A percentile compares a stretch with the other conserved stretches of the same genome.
These are phyloP conservation scores for Lupinus albus DNA, from an alignment of 306 rosid genomes.

Conservation along the genomic window DNA sequence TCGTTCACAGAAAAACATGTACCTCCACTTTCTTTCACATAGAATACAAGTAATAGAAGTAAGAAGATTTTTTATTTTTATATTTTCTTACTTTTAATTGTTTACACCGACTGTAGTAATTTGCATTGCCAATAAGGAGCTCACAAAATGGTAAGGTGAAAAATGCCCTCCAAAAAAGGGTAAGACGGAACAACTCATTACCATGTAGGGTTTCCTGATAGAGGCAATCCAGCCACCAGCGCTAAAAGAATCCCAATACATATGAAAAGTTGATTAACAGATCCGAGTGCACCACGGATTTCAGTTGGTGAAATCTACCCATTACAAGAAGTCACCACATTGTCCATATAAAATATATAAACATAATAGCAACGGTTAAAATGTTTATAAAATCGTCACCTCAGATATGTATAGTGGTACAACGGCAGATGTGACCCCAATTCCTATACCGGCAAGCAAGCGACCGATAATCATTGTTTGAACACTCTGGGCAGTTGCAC, in stretches of 20 bases:
- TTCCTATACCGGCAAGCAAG: constrained; percentile 86
- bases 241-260: constrained; percentile 92
- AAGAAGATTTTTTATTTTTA: background rate
- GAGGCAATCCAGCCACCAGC: constrained; percentile 89
- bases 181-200: constrained; percentile 42
- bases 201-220: constrained; percentile 90
- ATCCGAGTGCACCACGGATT: constrained; percentile 94
- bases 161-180: constrained; percentile 36
- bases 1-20: background rate
- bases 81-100: no score
- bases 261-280: constrained; percentile 91
- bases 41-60: background rate
- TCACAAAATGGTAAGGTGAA: constrained; percentile 23
- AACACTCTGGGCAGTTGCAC: constrained; percentile 94
- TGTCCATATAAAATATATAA: background rate
- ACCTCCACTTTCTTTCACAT: background rate
- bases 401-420: constrained; percentile 92
- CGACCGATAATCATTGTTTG: constrained; percentile 91
- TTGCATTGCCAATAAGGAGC: constrained; percentile 1
- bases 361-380: constrained; percentile 4
- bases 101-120: background rate
- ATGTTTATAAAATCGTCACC: constrained; percentile 47
- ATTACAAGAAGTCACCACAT: constrained; percentile 25
- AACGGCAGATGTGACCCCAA: constrained; percentile 88
- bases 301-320: constrained; percentile 94